These are phyloP conservation scores for Rosa rugosa DNA, from an alignment of 306 rosid species.

Conservation along the genomic window DNA sequence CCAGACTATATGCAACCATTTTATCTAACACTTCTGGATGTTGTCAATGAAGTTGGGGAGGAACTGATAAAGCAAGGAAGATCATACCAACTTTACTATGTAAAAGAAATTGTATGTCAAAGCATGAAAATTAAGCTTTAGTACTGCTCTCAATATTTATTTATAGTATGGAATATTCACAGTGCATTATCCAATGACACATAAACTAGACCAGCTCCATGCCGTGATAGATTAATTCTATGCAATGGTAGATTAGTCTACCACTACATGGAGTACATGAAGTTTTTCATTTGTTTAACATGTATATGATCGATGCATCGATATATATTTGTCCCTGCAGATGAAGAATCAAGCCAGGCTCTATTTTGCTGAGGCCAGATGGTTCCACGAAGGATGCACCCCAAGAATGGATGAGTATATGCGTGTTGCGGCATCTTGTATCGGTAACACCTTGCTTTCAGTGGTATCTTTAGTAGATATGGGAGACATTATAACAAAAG, in stretches of 20 bases:
- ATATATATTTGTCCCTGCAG: background rate
- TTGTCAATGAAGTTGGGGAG: constrained; percentile 9
- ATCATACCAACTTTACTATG: constrained; percentile 2
- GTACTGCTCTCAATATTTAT: background rate
- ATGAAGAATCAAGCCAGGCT: background rate
- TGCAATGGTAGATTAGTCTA: too few relatives aligned
- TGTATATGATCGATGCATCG: too few relatives aligned
- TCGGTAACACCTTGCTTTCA: background rate
- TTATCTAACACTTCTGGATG: constrained; percentile 6
- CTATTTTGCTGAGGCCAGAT: background rate
- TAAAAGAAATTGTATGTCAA: constrained; percentile 16
- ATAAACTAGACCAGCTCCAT: too few relatives aligned
- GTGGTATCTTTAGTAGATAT: background rate
- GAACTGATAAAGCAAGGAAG: background rate
- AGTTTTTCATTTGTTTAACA: background rate
- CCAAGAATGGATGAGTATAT: constrained; percentile 22
- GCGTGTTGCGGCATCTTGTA: background rate
- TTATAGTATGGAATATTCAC: background rate
- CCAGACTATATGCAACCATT: constrained; percentile 21
- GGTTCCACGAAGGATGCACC: background rate
- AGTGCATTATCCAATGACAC: too few relatives aligned
- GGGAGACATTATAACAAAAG: constrained; percentile 20
- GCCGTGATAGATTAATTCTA: too few relatives aligned
- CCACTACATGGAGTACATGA: background rate
- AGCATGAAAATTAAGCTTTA: background rate